Evolutionary conservation across 352 stramenopile species (phyloP).

Genomic region (Pythium graminicola): DNA sequence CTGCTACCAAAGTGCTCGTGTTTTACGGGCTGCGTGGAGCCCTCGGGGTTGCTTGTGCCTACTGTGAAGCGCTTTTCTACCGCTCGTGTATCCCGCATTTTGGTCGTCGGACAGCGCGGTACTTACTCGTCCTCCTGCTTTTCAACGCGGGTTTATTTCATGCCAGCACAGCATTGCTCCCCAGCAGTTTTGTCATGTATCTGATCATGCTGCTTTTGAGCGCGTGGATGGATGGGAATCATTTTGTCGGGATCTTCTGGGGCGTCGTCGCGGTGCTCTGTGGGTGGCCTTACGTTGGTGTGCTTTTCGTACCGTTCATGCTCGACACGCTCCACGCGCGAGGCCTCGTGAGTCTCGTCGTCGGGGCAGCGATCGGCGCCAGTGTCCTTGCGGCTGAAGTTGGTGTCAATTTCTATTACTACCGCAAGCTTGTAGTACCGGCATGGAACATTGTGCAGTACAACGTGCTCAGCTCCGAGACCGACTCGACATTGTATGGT

Average conservation of each 20-base stretch:
- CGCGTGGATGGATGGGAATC: slow-evolving; percentile 73
- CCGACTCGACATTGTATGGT: slow-evolving; percentile 97
- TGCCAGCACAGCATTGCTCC: slow-evolving; percentile 88
- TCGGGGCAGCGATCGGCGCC: slow-evolving; percentile 53
- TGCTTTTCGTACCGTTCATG: slow-evolving; percentile 94
- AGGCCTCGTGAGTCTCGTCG: slow-evolving; percentile 43
- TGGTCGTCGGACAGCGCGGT: slow-evolving; percentile 50
- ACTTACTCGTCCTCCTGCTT: slow-evolving; percentile 72
- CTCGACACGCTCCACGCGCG: slow-evolving; percentile 65
- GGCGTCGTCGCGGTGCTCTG: slow-evolving; percentile 89
- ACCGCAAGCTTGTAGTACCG: slow-evolving; percentile 68
- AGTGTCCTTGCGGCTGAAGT: slow-evolving; percentile 75
- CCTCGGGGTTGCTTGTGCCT: slow-evolving; percentile 68
- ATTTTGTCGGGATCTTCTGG: slow-evolving; percentile 71
- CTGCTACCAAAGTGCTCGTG: slow-evolving; percentile 62
- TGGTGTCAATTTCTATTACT: slow-evolving; percentile 76
- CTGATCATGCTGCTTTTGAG: slow-evolving; percentile 71
- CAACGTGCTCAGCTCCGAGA: slow-evolving; percentile 88
- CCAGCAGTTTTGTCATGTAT: slow-evolving; percentile 89
- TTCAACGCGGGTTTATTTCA: slow-evolving; percentile 91
- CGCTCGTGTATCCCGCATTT: slow-evolving; percentile 53
- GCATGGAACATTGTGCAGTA: slow-evolving; percentile 95
- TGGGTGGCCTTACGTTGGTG: slow-evolving; percentile 96
- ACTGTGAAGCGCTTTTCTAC: slow-evolving; percentile 87
- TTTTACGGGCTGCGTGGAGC: slow-evolving; percentile 88